Base-by-base conservation (phyloP, 805 yeast genomes). In the Metschnikowia orientalis region DNA sequence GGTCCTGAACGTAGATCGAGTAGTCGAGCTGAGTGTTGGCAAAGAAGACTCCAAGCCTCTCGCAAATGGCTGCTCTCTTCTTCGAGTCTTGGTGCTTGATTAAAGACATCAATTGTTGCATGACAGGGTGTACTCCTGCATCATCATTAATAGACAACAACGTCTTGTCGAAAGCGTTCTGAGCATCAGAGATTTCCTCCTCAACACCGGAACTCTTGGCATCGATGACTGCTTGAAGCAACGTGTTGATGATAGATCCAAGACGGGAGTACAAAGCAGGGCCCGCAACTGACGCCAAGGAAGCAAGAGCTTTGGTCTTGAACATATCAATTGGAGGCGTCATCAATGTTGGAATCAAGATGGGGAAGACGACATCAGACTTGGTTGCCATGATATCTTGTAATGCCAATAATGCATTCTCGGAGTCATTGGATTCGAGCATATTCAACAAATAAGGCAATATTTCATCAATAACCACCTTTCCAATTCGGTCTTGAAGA, bases 291-390 rank as follows among this genome's bases (percentile, higher is more conserved):
- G 84, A 79, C 1, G 95, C 94, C 55, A 89, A 71, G 0, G 94
- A 77, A 15, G 92, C 86, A 38, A 89, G 66, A 3, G 96, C 95
- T 34, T 74, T 71, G n/a, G 95, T 95, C 61, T 88, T 86, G 63
- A 80, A 80, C 0, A 77, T 68, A 46, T 85, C 86, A 35, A 89
- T 78, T 10, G 97, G 97, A 5, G 87, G 79, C 5, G 77, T 57
- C 52, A 90, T 68, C 52, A 92, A 70, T 0, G 95, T 75, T 26
- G 97, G 97, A 38, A 90, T 71, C 54, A 92, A 73, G 29, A 86
- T 82, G 30, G 97, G 97, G 88, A 94, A 88, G 36, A 94, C 85
- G 3, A 85, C 81, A 38, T 86, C 94, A 5, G 97, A 73, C 51
- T 85, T 86, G 2, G 88, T 79, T 8, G 92, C 75, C 95, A 90